Evolutionary conservation across 306 rosid species (phyloP), one percentile per base, ranked within the genome.

Genomic region (Trichosanthes cucumerina): DNA sequence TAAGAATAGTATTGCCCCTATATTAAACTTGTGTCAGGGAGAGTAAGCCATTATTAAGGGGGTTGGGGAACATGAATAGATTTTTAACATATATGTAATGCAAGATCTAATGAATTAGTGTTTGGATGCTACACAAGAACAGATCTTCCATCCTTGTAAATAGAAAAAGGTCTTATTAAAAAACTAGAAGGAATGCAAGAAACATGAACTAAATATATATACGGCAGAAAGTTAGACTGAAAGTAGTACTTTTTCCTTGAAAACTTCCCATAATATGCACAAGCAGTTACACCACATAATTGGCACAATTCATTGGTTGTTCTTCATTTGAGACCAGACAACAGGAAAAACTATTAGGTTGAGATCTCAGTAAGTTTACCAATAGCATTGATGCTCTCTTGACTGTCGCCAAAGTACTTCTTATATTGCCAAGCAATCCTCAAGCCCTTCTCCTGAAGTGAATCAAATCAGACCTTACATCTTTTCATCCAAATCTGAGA

Each of bases 351-450:
- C 28, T 31, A 62, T 62, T 23, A 9, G 62, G 50, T 15, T 44
- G 44, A 28, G 53, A 53, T 57, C 10, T 28, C 36, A 60, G 79
- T 58, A 84, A 79, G 44, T 81, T 81, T 84, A 85, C 96, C 90
- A 78, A 82, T 84, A 50, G 78, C 83, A 76, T 83, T 84, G 44
- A 73, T 24, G 75, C 79, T 84, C 82, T 76, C 88, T 75, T 88
- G 92, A 79, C 88, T 84, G 60, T 94, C 97, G 69, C 88, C 92
- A 65, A 91, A 90, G 79, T 94, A 92, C 88, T 92, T 94, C 75
- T 92, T 90, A 82, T 90, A 94, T 83, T 92, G 98, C 97, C 98
- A 92, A 83, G 96, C 97, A 82, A 92, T 92, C 86, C 97, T 90
- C 79, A 94, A 81, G 60, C 88, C 92, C 78, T 89, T 89, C 82